Evolutionary conservation across 2,329 filamentous ascomycete genomes (phyloP), one percentile per base, ranked within the genome.

Genomic region (Cladosporium sp.): DNA sequence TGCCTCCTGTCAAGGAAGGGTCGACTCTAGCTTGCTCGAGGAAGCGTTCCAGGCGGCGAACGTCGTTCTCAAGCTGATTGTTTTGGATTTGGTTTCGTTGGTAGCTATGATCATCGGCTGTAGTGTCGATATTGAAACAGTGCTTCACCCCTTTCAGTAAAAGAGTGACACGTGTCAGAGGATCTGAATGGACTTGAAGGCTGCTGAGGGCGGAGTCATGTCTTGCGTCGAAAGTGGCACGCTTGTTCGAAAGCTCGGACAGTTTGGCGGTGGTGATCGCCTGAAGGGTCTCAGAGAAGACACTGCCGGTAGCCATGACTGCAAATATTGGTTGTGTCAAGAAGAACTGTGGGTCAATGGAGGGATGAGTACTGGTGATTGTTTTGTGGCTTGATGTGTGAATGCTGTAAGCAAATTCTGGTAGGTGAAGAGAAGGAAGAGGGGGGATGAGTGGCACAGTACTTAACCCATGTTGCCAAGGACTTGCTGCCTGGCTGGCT

Each of bases 211-310:
- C 28, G 18, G 12, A 10, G 14, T 26, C 14, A 35, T 56, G 44
- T 10, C 28, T 31, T 31, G 23, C 23, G 12, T 63, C 61, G 4
- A 63, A 63, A 7, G n/a, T 35, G 5, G 49, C n/a, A 12, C 61
- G 50, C 33, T 63, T 53, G 6, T 55, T 63, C 3, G 49, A 37
- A 4, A 63, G 31, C 16, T 63, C 61, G 3, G 49, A 29, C 11
- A 63, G 61, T 46, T 63, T 63, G 8, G 61, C 52, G 12, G 28
- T 29, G 14, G 61, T 63, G 49, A 63, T 63, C 3, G 49, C 37
- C 44, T 63, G 49, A 1, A 63, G 33, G 18, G 61, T 63, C 16
- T 53, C 35, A 10, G 49, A 55, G 33, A 55, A 63, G 12, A 63
- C 49, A 26, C 61, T 63, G 33, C 33, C 31, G 10, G 40, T 61